phyloP scores from a whole-genome alignment of 352 stramenopile genomes.

The Phytophthora citricola region DNA sequence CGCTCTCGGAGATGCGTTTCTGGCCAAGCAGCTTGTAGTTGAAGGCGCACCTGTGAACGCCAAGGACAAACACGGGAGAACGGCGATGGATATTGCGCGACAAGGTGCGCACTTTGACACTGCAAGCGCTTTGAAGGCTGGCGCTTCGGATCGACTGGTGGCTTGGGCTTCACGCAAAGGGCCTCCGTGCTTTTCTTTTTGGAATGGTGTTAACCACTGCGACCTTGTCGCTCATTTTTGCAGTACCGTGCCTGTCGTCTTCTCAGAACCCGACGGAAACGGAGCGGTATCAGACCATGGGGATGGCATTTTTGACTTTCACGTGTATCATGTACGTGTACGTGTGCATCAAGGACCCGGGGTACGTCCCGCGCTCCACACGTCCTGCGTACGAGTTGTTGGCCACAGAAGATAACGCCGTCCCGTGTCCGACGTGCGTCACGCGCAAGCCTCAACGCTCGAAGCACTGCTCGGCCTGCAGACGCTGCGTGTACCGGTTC shows the following conservation, averaged over 20 bases:
- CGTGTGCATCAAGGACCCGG: slow-evolving; percentile 81
- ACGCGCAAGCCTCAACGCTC: slow-evolving; percentile 78
- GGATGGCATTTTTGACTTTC: slow-evolving; percentile 44
- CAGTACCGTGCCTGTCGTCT: slow-evolving; percentile 51
- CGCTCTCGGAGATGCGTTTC: slow-evolving; percentile 78
- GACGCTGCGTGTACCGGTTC: slow-evolving; percentile 82
- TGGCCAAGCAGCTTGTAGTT: slow-evolving; percentile 85
- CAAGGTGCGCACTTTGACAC: slow-evolving; percentile 78
- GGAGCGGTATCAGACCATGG: slow-evolving; percentile 32
- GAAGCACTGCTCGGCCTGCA: slow-evolving; percentile 84
- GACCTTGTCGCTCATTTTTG: slow-evolving; percentile 60
- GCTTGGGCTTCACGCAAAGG: slow-evolving; percentile 63
- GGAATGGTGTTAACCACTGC: slow-evolving; percentile 58
- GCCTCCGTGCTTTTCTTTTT: slow-evolving; percentile 80
- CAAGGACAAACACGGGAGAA: slow-evolving; percentile 76
- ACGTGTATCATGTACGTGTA: slow-evolving; percentile 78
- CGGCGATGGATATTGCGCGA: slow-evolving; percentile 76
- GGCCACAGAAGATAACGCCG: slow-evolving; percentile 59
- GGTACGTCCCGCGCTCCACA: slow-evolving; percentile 68
- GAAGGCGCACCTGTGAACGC: slow-evolving; percentile 72
- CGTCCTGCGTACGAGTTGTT: slow-evolving; percentile 82
- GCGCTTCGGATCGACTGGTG: slow-evolving; percentile 71
- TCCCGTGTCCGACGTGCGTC: slow-evolving; percentile 83
- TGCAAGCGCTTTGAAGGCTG: slow-evolving; percentile 66
- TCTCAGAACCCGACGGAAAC: slow-evolving; percentile 15